Evolutionary conservation across 23 red algal species (phyloP).

Genomic region (Cyanidium caldarium): DNA sequence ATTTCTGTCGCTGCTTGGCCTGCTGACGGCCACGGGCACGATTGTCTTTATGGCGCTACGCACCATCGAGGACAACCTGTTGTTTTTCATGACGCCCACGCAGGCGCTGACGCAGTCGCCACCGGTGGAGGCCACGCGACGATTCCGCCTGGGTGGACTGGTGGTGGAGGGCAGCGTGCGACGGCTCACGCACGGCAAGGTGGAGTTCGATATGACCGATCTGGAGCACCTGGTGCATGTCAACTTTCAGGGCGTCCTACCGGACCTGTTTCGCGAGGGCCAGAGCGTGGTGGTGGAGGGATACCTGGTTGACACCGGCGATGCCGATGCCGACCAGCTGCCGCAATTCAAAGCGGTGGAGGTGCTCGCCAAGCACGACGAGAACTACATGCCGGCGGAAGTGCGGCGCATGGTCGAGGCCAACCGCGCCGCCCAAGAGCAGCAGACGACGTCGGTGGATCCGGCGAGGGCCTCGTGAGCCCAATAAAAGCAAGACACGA

Average conservation of each 20-base stretch:
- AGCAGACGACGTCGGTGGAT: no score
- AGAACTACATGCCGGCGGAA: conserved; percentile 18
- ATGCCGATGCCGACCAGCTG: neutral
- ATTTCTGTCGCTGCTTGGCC: neutral
- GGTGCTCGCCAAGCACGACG: conserved; percentile 24
- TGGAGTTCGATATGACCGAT: conserved; percentile 16
- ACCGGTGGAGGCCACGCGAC: neutral
- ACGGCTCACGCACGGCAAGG: neutral
- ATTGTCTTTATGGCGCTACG: neutral
- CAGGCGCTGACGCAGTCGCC: neutral
- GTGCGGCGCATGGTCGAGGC: neutral
- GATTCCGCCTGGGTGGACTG: conserved; percentile 8
- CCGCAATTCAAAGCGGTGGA: neutral
- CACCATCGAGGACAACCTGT: conserved; percentile 6
- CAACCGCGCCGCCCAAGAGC: no score
- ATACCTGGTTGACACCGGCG: neutral
- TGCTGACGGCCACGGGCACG: neutral
- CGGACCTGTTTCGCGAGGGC: conserved; percentile 21
- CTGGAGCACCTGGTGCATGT: conserved; percentile 11
- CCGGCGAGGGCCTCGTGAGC: no score
- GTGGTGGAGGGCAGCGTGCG: conserved; percentile 11
- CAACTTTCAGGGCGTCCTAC: neutral
- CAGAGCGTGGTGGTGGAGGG: conserved; percentile 14
- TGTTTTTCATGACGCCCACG: conserved; percentile 21
- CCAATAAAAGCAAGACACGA: no score